Base-by-base conservation (phyloP, 139 green algal genomes). In the Bryopsis sp. region DNA sequence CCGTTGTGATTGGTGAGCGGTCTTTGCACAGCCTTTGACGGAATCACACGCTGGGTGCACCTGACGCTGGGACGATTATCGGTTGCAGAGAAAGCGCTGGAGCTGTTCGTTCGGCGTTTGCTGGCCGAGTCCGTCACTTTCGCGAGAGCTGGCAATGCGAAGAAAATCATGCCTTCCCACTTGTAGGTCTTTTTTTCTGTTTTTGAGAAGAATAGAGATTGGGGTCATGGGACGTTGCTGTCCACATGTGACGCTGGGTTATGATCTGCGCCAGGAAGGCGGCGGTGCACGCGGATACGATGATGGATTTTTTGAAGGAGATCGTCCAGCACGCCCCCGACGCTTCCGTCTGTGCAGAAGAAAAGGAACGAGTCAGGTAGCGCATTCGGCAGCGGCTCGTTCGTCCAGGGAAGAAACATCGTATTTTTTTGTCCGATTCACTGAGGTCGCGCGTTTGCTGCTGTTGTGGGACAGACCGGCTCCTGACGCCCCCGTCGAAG, bases 81-180 rank as follows among this genome's bases (percentile, higher is more conserved):
- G 39, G 57, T 43, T 33, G 32, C n/a, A 5, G 43, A 75, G 83
- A 95, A 82, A 74, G 11, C 83, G 82, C n/a, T 97, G 74, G 91
- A 97, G 72, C 71, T 96, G 0, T 96, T 97, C 63, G 63, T 97
- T 15, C 62, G 87, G 35, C 75, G 86, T 38, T 43, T 97, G 33
- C 84, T 82, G 39, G 76, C 82, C 2, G 81, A 87, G 1, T 77
- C 85, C 0, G 60, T 74, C 1, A 70, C 79, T 0, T 64, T 92
- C 5, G 91, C 88, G 0, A 47, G 79, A 50, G n/a, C 46, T 2
- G 76, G 86, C 0, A 79, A 87, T 15, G 85, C 85, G 3, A 88
- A 85, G 48, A 94, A 85, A 1, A 47, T 97, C 2, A 89, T 70
- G 1, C 38, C 78, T 8, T 82, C 81, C 28, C 91, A 97, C 63